Percentiles rank a stretch among this genome's conserved stretches.
Conservation (phyloP, 2,329 filamentous ascomycete genomes). For the Esteya vermicola region DNA sequence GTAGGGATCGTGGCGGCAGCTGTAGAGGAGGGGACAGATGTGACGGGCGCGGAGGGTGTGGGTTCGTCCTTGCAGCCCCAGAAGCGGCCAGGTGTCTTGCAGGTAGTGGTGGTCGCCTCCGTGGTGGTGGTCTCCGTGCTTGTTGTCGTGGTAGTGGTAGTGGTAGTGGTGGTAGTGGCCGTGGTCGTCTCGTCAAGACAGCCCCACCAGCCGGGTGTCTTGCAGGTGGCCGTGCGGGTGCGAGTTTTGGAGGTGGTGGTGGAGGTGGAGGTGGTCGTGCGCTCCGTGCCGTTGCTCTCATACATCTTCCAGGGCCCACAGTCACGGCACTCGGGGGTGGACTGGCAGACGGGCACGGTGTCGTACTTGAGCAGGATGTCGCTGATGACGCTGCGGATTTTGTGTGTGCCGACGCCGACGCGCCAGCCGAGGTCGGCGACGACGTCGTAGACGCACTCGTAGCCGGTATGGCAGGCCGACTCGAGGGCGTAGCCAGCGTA, state of each 20-base stretch:
- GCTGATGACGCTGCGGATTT: slow-evolving; percentile 74
- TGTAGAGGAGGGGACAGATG: slow-evolving; percentile 13
- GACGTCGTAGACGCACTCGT: slow-evolving; percentile 82
- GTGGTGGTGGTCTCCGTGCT: slow-evolving; percentile 8
- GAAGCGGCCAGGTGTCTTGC: slow-evolving; percentile 11
- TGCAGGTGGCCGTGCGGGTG: slow-evolving; percentile 71
- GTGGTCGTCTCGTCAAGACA: slow-evolving; percentile 18
- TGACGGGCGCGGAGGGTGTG: neutral
- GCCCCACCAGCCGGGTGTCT: slow-evolving; percentile 36
- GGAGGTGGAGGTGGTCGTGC: slow-evolving; percentile 44
- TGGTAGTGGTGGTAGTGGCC: slow-evolving; percentile 21
- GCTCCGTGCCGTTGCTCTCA: slow-evolving; percentile 76
- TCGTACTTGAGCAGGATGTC: slow-evolving; percentile 81
- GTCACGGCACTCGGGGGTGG: slow-evolving; percentile 71
- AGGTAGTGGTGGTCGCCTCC: slow-evolving; percentile 10
- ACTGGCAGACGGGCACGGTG: slow-evolving; percentile 58
- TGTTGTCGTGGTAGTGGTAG: neutral
- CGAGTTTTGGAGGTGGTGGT: slow-evolving; percentile 32
- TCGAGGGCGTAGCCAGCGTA: slow-evolving; percentile 90
- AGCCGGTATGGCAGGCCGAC: slow-evolving; percentile 78
- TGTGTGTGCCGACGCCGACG: slow-evolving; percentile 80
- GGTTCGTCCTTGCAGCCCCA: slow-evolving; percentile 12
- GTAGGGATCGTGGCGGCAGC: slow-evolving; percentile 6
- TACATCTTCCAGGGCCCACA: slow-evolving; percentile 92
- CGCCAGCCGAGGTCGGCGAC: slow-evolving; percentile 87